Conservation (phyloP, 257 asterid genomes). For the Ballota nigra region DNA sequence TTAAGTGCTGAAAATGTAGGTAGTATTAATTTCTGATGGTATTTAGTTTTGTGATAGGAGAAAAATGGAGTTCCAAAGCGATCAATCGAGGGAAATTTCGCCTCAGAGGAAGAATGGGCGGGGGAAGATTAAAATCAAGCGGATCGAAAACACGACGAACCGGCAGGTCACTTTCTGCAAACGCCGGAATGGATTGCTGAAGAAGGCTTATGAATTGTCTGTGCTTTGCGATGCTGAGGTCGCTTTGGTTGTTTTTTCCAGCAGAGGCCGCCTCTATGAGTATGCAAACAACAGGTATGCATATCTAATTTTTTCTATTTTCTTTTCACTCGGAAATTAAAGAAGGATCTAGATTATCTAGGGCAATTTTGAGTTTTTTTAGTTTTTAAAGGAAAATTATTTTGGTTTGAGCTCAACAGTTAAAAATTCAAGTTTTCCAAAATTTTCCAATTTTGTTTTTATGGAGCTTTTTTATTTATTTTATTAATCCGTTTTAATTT, state of each 20-base stretch:
- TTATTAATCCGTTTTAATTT: constrained; percentile 34
- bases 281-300: constrained; percentile 80
- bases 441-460: constrained; percentile 31
- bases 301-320: neutral
- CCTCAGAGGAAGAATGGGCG: constrained; percentile 67
- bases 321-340: neutral
- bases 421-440: constrained; percentile 21
- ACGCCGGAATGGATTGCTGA: constrained; percentile 82
- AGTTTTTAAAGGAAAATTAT: neutral
- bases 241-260: constrained; percentile 86
- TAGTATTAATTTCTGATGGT: no score
- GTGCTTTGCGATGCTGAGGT: constrained; percentile 97
- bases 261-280: constrained; percentile 92
- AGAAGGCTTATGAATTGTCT: constrained; percentile 88
- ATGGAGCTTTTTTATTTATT: constrained; percentile 23
- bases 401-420: constrained; percentile 17
- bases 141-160: constrained; percentile 96
- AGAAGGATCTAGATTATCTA: neutral
- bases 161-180: constrained; percentile 97
- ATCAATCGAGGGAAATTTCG: constrained; percentile 61
- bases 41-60: constrained; percentile 12
- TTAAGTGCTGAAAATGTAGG: no score
- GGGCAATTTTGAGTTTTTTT: constrained; percentile 1
- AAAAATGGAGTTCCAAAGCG: constrained; percentile 66
- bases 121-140: constrained; percentile 89